Evolutionary conservation across 306 rosid genomes (phyloP), one percentile per base, ranked within the genome.

Genomic region (Trifolium dubium): DNA sequence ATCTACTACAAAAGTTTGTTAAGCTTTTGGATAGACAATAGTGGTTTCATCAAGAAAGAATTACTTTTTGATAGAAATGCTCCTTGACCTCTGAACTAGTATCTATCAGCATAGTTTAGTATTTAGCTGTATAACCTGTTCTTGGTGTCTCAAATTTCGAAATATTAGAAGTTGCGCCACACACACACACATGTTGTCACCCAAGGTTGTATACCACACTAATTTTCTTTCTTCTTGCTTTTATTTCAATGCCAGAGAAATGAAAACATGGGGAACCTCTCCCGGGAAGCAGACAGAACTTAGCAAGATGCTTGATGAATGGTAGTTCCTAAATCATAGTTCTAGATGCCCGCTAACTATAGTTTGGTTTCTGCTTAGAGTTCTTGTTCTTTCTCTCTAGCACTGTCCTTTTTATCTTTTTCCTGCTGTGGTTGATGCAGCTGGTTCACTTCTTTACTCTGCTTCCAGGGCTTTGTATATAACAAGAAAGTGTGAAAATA

Each of bases 251-350:
- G 37, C 73, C 78, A 93, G 98, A 86, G 97, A 94, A 85, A 91
- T 94, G 98, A 94, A 94, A 81, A 60, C 6, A 61, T 94, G 97
- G 97, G 92, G 97, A 66, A 94, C 92, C 60, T 94, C 97, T 75
- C 73, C 84, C 8, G 95, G 81, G 81, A 94, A 94, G 83, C 97
- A 89, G 87, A 89, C 79, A 78, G 97, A 89, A 78, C 91, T 94
- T 76, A 86, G 87, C 77, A 85, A 91, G 86, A 85, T 94, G 97
- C 97, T 94, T 72, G 98, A 94, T 54, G 96, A 92, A 88, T 94
- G 98, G 23, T 23, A 87, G 54, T 65, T 65, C 39, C 49, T 64
- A 41, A 62, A 71, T 73, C 67, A 19, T 74, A 71, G 41, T 72
- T 77, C 69, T 66, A 32, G 23, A 53, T 61, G 18, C 4, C 50